These are phyloP conservation scores for Sporothrix mexicana DNA, from an alignment of 2,329 filamentous ascomycete genomes.

Conservation along the genomic window DNA sequence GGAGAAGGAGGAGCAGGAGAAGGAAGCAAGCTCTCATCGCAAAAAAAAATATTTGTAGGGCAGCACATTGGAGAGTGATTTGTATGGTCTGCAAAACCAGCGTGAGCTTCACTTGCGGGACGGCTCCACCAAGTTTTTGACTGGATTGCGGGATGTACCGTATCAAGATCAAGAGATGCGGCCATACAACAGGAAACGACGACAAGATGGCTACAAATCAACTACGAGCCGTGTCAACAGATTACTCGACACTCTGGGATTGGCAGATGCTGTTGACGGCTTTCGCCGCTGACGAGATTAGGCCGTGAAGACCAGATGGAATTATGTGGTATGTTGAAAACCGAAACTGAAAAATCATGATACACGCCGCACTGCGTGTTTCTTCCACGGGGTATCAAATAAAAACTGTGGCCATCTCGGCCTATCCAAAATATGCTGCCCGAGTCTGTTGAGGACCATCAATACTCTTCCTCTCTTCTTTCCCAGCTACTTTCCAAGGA, in stretches of 20 bases:
- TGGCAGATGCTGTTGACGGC: background rate
- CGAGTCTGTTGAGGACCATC: slow-evolving; percentile 5
- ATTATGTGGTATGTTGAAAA: slow-evolving; percentile 12
- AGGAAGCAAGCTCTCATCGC: slow-evolving; percentile 6
- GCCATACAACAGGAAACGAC: background rate
- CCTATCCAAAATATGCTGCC: slow-evolving; percentile 10
- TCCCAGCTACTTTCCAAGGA: background rate
- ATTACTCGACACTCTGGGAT: too few relatives aligned
- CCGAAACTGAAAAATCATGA: slow-evolving; percentile 1
- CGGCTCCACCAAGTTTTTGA: background rate
- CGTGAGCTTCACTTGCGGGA: background rate
- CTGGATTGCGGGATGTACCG: too few relatives aligned
- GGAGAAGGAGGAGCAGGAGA: background rate
- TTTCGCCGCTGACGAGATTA: background rate
- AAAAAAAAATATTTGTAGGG: background rate
- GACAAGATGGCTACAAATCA: background rate
- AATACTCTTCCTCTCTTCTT: background rate
- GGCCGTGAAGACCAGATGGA: too few relatives aligned
- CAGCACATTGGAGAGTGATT: background rate
- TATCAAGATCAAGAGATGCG: too few relatives aligned
- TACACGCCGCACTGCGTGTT: slow-evolving; percentile 17
- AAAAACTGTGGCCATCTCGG: slow-evolving; percentile 9
- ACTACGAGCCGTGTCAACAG: too few relatives aligned
- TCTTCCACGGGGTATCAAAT: slow-evolving; percentile 13
- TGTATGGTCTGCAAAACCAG: too few relatives aligned